Conservation (phyloP, 345 rosid genomes). For the Luvunga scandens region DNA sequence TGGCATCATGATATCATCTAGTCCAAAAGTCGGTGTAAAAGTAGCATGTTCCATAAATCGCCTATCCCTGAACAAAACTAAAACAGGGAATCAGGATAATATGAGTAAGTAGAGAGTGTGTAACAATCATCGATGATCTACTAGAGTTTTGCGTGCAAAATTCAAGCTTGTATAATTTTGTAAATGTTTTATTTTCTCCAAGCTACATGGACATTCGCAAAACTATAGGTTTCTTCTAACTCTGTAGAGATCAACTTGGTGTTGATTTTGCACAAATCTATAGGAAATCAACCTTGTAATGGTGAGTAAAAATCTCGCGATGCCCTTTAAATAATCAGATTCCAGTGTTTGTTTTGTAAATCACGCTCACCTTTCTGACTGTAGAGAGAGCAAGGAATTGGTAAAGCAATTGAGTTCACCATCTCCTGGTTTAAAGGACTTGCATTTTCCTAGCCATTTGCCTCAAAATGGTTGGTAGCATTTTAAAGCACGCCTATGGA, state of each 20-base stretch:
- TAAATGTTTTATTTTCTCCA: too few species aligned
- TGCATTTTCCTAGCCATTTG: conserved; percentile 31
- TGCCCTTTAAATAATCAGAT: not conserved
- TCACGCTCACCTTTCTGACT: not conserved
- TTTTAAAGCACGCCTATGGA: conserved; percentile 57
- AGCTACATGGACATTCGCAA: too few species aligned
- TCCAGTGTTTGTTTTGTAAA: not conserved
- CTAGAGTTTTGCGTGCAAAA: not conserved
- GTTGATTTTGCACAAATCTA: conserved; percentile 34
- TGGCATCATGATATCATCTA: not conserved
- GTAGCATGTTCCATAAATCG: not conserved
- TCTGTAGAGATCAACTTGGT: conserved; percentile 37
- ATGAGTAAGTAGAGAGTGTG: not conserved
- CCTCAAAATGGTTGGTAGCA: conserved; percentile 43
- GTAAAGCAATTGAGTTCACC: conserved; percentile 31
- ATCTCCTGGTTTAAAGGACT: conserved; percentile 24
- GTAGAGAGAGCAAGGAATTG: conserved; percentile 32
- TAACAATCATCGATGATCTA: not conserved
- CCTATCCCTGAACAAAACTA: too few species aligned
- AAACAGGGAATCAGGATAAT: not conserved
- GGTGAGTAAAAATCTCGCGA: conserved; percentile 20
- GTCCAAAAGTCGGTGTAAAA: not conserved
- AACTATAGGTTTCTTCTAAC: conserved; percentile 34
- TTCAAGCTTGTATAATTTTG: too few species aligned
- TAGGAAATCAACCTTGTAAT: conserved; percentile 30